A percentile compares a stretch with the other conserved stretches of the same genome.
Conservation (phyloP, 345 rosid genomes). For the Gossypium rotundifolium region DNA sequence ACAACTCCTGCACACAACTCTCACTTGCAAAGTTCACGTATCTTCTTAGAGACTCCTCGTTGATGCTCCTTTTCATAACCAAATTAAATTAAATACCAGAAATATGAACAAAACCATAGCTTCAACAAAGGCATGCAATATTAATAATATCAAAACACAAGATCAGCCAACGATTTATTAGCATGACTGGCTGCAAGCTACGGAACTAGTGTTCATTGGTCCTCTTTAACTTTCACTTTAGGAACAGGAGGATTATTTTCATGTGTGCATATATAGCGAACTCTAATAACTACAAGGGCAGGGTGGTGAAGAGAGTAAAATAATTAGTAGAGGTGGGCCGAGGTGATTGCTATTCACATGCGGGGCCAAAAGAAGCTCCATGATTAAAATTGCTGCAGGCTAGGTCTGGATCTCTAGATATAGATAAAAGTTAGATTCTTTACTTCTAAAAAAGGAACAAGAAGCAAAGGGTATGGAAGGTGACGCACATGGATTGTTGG, state of each 20-base stretch:
- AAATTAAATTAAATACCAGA: not conserved
- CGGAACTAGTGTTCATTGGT: constrained; percentile 32
- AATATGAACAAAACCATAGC: too few species aligned
- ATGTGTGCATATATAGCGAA: not conserved
- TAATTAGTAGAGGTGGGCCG: constrained; percentile 33
- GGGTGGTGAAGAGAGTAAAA: constrained; percentile 9
- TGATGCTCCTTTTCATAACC: constrained; percentile 45
- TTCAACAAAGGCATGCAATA: too few species aligned
- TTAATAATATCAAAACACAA: not conserved
- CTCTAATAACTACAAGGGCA: not conserved
- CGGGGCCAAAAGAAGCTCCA: constrained; percentile 40
- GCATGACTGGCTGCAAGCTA: constrained; percentile 40
- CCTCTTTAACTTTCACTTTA: not conserved
- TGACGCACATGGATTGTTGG: constrained; percentile 56
- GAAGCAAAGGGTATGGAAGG: constrained; percentile 28
- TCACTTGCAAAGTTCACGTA: constrained; percentile 79
- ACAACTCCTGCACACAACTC: constrained; percentile 67
- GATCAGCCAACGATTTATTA: constrained; percentile 7
- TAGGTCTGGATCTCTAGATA: constrained; percentile 9
- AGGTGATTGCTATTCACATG: constrained; percentile 44
- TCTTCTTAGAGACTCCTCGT: constrained; percentile 71
- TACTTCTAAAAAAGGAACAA: constrained; percentile 25
- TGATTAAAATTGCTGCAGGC: constrained; percentile 32
- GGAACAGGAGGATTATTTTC: not conserved
- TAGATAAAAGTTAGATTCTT: constrained; percentile 23